Conservation (phyloP, 1,284 basidiomycete genomes). For the Tremellales sp. region DNA sequence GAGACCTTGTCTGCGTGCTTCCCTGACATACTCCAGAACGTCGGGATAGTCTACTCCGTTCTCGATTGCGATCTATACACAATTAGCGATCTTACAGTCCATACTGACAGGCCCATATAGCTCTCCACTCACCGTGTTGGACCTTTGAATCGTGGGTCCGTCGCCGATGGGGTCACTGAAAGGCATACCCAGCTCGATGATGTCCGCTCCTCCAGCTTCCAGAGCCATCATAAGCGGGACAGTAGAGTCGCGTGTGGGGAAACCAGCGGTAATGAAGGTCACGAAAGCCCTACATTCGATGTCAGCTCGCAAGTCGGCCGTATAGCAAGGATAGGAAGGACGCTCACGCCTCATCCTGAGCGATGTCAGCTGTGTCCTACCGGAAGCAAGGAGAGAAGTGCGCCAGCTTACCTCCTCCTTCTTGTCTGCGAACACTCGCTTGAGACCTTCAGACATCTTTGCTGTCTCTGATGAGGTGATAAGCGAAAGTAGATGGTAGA, state of each 20-base stretch:
- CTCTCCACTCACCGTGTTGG: constrained; percentile 82
- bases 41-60: constrained; percentile 71
- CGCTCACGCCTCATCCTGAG: constrained; percentile 17
- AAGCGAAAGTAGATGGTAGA: background rate
- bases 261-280: constrained; percentile 89
- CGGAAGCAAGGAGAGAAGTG: background rate
- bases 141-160: constrained; percentile 84
- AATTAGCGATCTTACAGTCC: background rate
- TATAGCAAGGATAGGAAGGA: background rate
- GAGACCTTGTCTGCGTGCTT: constrained; percentile 76
- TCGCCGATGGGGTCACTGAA: constrained; percentile 97
- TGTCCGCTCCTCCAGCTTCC: constrained; percentile 86
- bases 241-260: constrained; percentile 71
- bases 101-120: background rate
- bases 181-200: constrained; percentile 93
- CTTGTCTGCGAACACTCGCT: constrained; percentile 67
- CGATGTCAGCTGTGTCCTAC: background rate
- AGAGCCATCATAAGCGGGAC: constrained; percentile 85
- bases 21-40: constrained; percentile 70
- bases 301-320: background rate
- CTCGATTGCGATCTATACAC: constrained; percentile 75
- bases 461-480: background rate
- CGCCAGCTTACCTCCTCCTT: constrained; percentile 60
- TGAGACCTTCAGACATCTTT: constrained; percentile 67
- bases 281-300: constrained; percentile 63